Evolutionary conservation across 73 alveolate genomes (phyloP), one percentile per base, ranked within the genome.

Genomic region (Urostyla sp.): DNA sequence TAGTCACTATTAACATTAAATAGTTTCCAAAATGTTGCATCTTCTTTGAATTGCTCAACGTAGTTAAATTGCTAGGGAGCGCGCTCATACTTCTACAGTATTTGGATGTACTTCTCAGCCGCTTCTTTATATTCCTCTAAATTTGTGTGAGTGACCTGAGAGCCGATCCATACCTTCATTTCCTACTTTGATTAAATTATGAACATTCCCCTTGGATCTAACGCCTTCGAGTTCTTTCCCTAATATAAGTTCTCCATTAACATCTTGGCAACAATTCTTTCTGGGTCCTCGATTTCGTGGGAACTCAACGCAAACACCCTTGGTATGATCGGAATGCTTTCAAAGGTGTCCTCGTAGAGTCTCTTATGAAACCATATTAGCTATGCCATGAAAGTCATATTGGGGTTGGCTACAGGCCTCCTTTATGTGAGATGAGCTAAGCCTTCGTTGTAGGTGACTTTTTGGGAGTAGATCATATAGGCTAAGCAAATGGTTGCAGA

Each of bases 341-440:
- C 95, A 51, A 72, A 94, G 21, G 85, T 8, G 10, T 69, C 83
- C 34, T 67, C 86, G 58, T 57, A 60, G 18, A 94, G 78, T 48
- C 98, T 48, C 72, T 94, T 94, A 38, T 91, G 60, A 80, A 88
- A 92, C 51, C 61, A 26, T 38, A 94, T 88, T 21, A 94, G 73
- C 59, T 94, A 87, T 16, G 92, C 92, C 16, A 90, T 74, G 72
- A 94, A 94, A 7, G 95, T 91, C 79, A 80, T 69, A 76, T 94
- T 94, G 7, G 98, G 98, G 34, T 93, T 89, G 43, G 94, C 94
- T 0, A 89, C 92, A 35, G 94, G 95, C 52, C 98, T 84, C 45
- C 76, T 84, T 67, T 91, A 72, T 60, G 91, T 87, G 0, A 92
- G 80, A 3, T 35, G 58, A 36, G 78, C 84, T 11, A 94, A 75